Evolutionary conservation across 108 stramenopile species (phyloP).

Genomic region (Aurantiochytrium sp.): DNA sequence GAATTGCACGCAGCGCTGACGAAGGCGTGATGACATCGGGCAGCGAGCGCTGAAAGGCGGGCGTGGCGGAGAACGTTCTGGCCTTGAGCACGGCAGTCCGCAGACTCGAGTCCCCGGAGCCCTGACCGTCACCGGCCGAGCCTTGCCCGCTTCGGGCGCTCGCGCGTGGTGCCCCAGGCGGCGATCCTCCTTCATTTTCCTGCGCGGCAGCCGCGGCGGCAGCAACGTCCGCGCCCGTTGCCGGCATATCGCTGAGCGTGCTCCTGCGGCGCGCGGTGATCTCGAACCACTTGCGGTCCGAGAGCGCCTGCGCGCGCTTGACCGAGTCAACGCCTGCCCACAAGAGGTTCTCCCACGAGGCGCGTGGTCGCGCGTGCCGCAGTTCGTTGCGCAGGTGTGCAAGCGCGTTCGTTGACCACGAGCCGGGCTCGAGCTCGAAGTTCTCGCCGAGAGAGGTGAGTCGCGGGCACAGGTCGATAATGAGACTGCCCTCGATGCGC

Average conservation of each 20-base stretch:
- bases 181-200: too few species aligned
- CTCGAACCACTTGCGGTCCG: background rate
- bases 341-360: background rate
- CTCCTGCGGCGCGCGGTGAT: background rate
- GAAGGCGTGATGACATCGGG: background rate
- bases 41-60: too few species aligned
- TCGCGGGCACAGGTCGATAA: background rate
- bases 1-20: background rate
- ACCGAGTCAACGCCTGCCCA: background rate
- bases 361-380: background rate
- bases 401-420: background rate
- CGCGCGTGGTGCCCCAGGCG: too few species aligned
- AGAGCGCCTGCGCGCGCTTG: background rate
- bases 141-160: too few species aligned
- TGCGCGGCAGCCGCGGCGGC: too few species aligned
- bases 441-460: background rate
- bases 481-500: constrained; percentile 17
- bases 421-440: background rate
- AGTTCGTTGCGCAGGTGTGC: background rate
- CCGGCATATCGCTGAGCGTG: background rate
- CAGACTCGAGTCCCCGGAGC: too few species aligned
- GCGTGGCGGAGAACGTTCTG: too few species aligned
- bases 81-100: too few species aligned
- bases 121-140: too few species aligned
- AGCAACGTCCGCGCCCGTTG: too few species aligned